Evolutionary conservation across 2,329 filamentous ascomycete genomes (phyloP), one percentile per base, ranked within the genome.

Genomic region (Talaromyces sp.): DNA sequence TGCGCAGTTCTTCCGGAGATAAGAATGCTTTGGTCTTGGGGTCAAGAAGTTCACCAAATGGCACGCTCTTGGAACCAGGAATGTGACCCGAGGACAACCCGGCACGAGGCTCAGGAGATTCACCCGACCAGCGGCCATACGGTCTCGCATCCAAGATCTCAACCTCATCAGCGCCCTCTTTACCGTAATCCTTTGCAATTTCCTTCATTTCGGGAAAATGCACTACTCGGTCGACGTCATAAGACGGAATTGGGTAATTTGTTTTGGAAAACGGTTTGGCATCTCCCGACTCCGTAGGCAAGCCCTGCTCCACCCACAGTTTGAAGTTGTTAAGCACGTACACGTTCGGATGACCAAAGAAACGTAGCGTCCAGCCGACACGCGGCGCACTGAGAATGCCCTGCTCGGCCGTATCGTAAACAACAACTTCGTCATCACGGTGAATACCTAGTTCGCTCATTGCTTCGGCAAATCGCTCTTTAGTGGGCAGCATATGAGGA

Each of bases 281-380:
- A 61, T 78, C 75, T 0, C 94, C 93, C n/a, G 87, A 88, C 80
- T 97, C 93, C 0, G 89, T 90, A 0, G 93, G 91, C 69, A 88
- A 86, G 1, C 91, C 92, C 73, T 96, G 84, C 39, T 94, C 90
- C 1, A 94, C 88, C 92, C 93, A 99, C n/a, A 91, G 79, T 76
- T 89, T 91, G 81, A 97, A 99, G 81, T 99, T 99, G 81, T 99
- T 96, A 63, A 99, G 81, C 19, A 99, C 80, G 76, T 97, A 93
- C 14, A 99, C 94, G 68, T 87, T 89, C 52, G 87, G 82, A 76
- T 99, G 95, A 1, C 95, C 95, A 77, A 98, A 98, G 39, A 92
- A 87, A 72, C 87, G 88, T 69, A 99, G 82, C 1, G 94, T 99
- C 95, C 95, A 99, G 65, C 89, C 94, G 0, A 97, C 94, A 48